Base-by-base conservation (phyloP, 148 eudicot genomes). In the Cornus controversa region DNA sequence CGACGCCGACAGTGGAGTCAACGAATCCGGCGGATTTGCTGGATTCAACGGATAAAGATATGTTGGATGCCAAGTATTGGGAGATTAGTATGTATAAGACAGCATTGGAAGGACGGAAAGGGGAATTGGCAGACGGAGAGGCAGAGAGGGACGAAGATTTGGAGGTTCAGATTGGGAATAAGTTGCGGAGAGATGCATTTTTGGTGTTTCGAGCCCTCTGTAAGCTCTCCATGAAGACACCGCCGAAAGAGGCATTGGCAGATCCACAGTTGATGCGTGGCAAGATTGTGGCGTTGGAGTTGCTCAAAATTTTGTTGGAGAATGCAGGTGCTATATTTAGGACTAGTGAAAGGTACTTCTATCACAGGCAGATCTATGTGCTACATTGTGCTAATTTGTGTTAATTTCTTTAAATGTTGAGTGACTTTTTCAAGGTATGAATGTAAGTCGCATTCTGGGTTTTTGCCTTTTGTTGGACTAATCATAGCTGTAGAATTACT, bases 21-120 rank as follows among this genome's bases (percentile, higher is more conserved):
- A 93, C 99, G 0, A 93, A 96, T 78, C 97, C 99, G 0, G 97
- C 98, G 3, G 98, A 96, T 87, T 86, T 96, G 91, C 76, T 96
- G 83, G 99, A 96, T 84, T 93, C 98, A 9, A 93, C 97, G 1
- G 99, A 96, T 83, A 96, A 96, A 86, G 99, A 96, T 86, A 92
- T 93, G 99, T 82, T 96, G 92, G 99, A 96, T 80, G 99, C 99
- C 0, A 96, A 96, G 82, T 96, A 96, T 84, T 96, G 99, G 99
- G 98, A 93, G 90, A 93, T 96, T 67, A 96, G 97, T 70, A 91
- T 96, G 99, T 96, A 96, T 78, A 96, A 96, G 87, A 80, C 95
- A 1, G 99, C 98, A 23, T 86, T 96, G 77, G 99, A 96, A 79
- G 99, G 97, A 45, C 80, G 99, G 75, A 96, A 96, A 72, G 99